Base-by-base conservation (phyloP, 768 basidiomycete genomes). In the Hericium alpestre region DNA sequence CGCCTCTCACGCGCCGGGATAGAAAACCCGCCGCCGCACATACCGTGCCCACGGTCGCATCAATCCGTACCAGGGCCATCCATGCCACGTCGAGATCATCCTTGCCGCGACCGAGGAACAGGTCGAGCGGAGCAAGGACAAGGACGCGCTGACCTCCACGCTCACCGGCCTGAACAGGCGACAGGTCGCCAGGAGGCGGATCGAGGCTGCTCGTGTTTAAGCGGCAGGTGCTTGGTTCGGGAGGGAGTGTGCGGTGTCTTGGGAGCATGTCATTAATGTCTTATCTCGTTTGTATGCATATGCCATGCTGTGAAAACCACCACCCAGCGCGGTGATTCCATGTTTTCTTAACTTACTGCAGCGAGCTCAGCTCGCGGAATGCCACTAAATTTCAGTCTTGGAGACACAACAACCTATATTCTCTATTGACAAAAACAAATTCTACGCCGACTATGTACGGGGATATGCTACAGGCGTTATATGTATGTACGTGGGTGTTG, bases 21-120 rank as follows among this genome's bases (percentile, higher is more conserved):
- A 92, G 90, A 96, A 96, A 89, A 94, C 91, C 71, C 93, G 93
- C 73, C 92, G 96, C 70, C 92, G 96, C 71, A 99, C 96, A 63
- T 98, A 96, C 84, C 92, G 96, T 74, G 91, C 90, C 48, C 93
- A 94, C 67, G 92, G 92, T 82, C 87, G 92, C 58, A 94, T 93
- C 75, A 99, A 99, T 77, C 95, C 96, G 38, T 98, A 97, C 83
- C 92, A 96, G 74, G 95, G 95, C 46, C 91, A 93, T 75, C 96
- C 96, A 43, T 88, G 86, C 72, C 96, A 98, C 69, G 87, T 98
- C 63, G 95, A 98, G 72, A 84, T 93, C 70, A 92, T 98, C 70
- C 85, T 98, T 61, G 76, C 83, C 51, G 86, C 86, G 55, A 74
- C 82, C 40, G 84, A 86, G 41, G 81, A 79, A 61, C 86, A 91